Conservation (phyloP, 139 green algal species). For the Asterochloris erici region DNA sequence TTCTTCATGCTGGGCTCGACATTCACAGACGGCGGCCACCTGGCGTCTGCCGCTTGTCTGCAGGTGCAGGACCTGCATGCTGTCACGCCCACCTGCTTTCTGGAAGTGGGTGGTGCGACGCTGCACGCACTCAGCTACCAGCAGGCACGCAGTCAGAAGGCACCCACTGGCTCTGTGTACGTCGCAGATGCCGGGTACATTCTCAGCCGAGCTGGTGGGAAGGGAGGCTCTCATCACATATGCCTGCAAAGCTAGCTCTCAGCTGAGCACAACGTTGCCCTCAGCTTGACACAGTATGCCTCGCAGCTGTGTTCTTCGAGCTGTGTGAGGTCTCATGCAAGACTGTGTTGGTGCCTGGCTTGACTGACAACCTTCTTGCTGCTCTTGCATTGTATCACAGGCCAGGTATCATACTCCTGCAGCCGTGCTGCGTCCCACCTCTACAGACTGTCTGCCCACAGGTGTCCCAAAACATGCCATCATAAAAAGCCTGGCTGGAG, state of each 20-base stretch:
- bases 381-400: too few relatives aligned
- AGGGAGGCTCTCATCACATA: not conserved
- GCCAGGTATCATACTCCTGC: too few relatives aligned
- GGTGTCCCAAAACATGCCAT: slow-evolving; percentile 77
- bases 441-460: slow-evolving; percentile 18
- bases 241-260: too few relatives aligned
- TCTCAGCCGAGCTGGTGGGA: slow-evolving; percentile 25
- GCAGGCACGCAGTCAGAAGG: slow-evolving; percentile 78
- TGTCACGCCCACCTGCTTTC: slow-evolving; percentile 70
- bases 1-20: not conserved
- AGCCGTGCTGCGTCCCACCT: too few relatives aligned
- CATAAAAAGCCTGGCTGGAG: slow-evolving; percentile 61
- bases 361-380: not conserved
- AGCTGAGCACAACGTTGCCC: too few relatives aligned
- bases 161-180: slow-evolving; percentile 64
- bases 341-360: not conserved
- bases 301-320: too few relatives aligned
- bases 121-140: slow-evolving; percentile 89
- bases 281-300: too few relatives aligned
- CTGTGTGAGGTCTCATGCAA: not conserved
- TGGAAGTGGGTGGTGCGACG: slow-evolving; percentile 74
- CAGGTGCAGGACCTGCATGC: slow-evolving; percentile 69
- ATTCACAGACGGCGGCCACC: not conserved
- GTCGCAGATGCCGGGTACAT: slow-evolving; percentile 78
- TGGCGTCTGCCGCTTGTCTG: not conserved